phyloP scores from a whole-genome alignment of 805 yeast genomes.

The Pichia exigua region DNA sequence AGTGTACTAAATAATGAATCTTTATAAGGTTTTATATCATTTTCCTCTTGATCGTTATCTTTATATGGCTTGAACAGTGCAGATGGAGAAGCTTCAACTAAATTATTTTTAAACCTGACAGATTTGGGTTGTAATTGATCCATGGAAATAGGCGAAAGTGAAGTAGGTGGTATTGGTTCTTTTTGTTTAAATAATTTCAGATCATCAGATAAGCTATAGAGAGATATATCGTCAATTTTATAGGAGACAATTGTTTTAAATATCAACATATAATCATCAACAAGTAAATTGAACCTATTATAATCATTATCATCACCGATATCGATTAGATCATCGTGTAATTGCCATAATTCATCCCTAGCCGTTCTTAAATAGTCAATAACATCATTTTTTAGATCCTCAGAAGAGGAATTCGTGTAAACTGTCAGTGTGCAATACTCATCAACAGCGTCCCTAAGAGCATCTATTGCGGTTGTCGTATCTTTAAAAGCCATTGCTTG shows the following conservation, averaged over 20 bases:
- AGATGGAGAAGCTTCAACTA: slow-evolving; percentile 14
- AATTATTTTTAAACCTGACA: slow-evolving; percentile 18
- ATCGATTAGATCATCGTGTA: background rate
- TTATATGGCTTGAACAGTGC: background rate
- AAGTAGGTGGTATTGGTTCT: background rate
- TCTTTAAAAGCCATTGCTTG: background rate
- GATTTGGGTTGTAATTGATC: slow-evolving; percentile 9
- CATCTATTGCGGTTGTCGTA: background rate
- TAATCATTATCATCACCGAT: background rate
- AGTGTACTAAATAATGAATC: background rate
- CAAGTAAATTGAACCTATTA: background rate
- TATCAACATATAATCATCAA: background rate
- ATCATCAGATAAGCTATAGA: background rate
- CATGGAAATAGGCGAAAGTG: background rate
- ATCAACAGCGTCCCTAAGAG: background rate
- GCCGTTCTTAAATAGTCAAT: background rate
- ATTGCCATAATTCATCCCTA: background rate
- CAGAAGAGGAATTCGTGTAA: background rate
- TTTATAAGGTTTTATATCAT: background rate
- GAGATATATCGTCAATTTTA: background rate
- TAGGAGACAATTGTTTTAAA: background rate
- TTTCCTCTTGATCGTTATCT: slow-evolving; percentile 3
- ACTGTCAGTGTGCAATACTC: background rate
- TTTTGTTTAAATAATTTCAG: background rate
- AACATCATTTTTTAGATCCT: background rate